Percentiles rank a stretch among this genome's conserved stretches.
Conservation (phyloP, 345 rosid genomes). For the Aethionema arabicum region DNA sequence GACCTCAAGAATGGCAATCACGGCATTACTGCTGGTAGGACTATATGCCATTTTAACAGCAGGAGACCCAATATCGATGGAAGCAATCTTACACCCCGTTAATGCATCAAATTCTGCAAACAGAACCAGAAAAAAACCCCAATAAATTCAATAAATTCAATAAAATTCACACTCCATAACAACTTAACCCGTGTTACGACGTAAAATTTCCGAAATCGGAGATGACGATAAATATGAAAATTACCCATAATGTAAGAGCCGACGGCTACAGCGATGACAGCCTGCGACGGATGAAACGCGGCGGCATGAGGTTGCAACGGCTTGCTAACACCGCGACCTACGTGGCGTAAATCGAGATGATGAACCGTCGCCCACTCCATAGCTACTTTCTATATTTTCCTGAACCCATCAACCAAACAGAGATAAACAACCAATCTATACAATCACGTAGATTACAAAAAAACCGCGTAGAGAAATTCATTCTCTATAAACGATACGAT, state of each 20-base stretch:
- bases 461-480: too few relatives aligned
- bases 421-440: too few relatives aligned
- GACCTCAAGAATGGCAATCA: slow-evolving; percentile 88
- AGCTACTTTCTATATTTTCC: slow-evolving; percentile 5
- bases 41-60: slow-evolving; percentile 85
- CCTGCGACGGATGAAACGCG: slow-evolving; percentile 82
- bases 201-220: too few relatives aligned
- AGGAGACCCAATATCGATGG: slow-evolving; percentile 72
- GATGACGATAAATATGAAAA: not conserved
- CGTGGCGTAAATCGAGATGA: slow-evolving; percentile 90
- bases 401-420: too few relatives aligned
- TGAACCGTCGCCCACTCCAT: slow-evolving; percentile 99
- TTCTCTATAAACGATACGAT: too few relatives aligned
- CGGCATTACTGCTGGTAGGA: slow-evolving; percentile 78
- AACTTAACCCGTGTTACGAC: too few relatives aligned
- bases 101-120: slow-evolving; percentile 83
- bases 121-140: not conserved
- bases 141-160: slow-evolving; percentile 9
- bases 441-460: too few relatives aligned
- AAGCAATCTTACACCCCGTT: slow-evolving; percentile 84
- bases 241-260: slow-evolving; percentile 74
- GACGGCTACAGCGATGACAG: slow-evolving; percentile 73
- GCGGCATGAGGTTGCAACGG: slow-evolving; percentile 91
- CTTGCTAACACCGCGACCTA: slow-evolving; percentile 64
- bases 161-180: not conserved